A percentile compares a stretch with the other conserved stretches of the same genome.
phyloP scores from a whole-genome alignment of 2,329 filamentous ascomycete species.

The Aspergillus clavatus region DNA sequence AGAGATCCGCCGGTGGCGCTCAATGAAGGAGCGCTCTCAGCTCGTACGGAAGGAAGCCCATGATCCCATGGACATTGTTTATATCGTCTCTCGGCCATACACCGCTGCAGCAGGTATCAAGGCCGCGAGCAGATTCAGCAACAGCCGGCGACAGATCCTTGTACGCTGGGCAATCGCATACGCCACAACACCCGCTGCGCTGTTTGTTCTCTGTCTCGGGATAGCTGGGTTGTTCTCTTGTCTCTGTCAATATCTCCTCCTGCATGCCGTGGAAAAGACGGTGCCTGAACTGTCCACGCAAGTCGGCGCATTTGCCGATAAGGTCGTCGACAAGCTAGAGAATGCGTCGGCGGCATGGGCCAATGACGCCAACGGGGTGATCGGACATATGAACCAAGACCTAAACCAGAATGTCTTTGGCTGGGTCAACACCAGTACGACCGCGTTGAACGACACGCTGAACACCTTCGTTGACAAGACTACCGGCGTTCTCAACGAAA shows the following conservation, averaged over 20 bases:
- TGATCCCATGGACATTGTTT: constrained; percentile 82
- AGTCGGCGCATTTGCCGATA: constrained; percentile 72
- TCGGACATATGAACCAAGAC: constrained; percentile 59
- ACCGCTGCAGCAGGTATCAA: constrained; percentile 69
- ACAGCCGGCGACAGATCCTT: constrained; percentile 63
- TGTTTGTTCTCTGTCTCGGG: constrained; percentile 82
- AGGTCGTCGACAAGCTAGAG: constrained; percentile 68
- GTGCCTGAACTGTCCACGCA: constrained; percentile 69
- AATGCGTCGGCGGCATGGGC: constrained; percentile 74
- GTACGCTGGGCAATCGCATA: constrained; percentile 82
- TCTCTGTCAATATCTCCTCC: constrained; percentile 74
- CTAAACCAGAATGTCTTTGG: constrained; percentile 82
- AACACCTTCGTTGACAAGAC: constrained; percentile 77
- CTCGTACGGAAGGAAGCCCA: constrained; percentile 62
- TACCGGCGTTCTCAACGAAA: constrained; percentile 64
- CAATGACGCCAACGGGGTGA: constrained; percentile 66
- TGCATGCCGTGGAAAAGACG: constrained; percentile 66
- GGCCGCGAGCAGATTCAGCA: constrained; percentile 59
- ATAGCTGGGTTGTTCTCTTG: constrained; percentile 77
- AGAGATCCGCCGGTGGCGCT: constrained; percentile 72
- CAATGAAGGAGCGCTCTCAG: constrained; percentile 64
- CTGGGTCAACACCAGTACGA: constrained; percentile 80
- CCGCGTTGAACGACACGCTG: constrained; percentile 77
- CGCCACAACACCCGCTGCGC: constrained; percentile 73
- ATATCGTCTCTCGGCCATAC: constrained; percentile 77